A percentile compares a stretch with the other conserved stretches of the same genome.
Evolutionary conservation across 2,329 filamentous ascomycete species (phyloP).

Genomic region (Hirsutella rhossiliensis): DNA sequence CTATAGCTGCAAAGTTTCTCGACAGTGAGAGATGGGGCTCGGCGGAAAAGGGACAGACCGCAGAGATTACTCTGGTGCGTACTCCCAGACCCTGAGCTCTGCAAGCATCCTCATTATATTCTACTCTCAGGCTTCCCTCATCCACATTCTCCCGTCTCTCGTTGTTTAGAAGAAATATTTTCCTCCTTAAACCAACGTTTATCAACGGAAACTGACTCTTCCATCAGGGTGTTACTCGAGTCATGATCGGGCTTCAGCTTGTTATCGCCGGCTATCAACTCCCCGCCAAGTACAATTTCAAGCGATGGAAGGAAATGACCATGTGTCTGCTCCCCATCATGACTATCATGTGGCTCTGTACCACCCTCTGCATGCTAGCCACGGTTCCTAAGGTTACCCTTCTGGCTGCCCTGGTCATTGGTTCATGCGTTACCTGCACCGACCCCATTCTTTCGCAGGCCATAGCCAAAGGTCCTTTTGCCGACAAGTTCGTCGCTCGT

Average conservation of each 20-base stretch:
- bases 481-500: conserved; percentile 47
- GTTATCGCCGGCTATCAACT: conserved; percentile 52
- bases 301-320: conserved; percentile 38
- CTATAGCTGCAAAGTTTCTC: conserved; percentile 40
- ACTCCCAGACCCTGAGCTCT: neutral
- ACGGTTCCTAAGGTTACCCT: conserved; percentile 42
- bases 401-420: conserved; percentile 43
- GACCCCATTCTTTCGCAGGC: conserved; percentile 52
- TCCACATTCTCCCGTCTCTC: too few relatives aligned
- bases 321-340: conserved; percentile 46
- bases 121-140: too few relatives aligned
- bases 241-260: conserved; percentile 52
- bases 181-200: too few relatives aligned
- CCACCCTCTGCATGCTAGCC: conserved; percentile 40
- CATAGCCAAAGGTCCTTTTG: conserved; percentile 47
- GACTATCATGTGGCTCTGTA: conserved; percentile 45
- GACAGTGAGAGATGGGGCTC: conserved; percentile 21
- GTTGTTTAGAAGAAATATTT: too few relatives aligned
- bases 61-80: conserved; percentile 26
- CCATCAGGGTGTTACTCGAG: conserved; percentile 34
- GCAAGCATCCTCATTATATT: too few relatives aligned
- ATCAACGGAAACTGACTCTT: neutral
- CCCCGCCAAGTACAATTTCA: conserved; percentile 39
- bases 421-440: conserved; percentile 48
- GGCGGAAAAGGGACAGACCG: conserved; percentile 15